Evolutionary conservation across 495 filamentous ascomycete genomes (phyloP), one percentile per base, ranked within the genome.

Genomic region (Cercophora samala): DNA sequence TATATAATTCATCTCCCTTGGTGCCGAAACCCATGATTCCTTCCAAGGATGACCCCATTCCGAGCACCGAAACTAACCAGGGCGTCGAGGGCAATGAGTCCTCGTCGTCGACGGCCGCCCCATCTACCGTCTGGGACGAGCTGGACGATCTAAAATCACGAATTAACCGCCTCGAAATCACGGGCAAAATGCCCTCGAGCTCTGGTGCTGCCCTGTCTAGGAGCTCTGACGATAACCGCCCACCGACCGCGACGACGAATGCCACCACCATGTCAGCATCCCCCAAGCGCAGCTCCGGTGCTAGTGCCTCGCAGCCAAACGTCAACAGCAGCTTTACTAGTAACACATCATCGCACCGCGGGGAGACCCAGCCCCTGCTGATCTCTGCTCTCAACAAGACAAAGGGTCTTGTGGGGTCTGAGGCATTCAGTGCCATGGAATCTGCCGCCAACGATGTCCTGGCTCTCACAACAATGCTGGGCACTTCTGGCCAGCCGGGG

Each of bases 101-200:
- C 0, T 93, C 91, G 0, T 81, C 88, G 23, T 98, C 95, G 0
- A 92, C 91, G 0, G 93, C 88, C 2, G 92, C 93, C 9, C 90
- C 93, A 22, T 96, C 95, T 2, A 96, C 92, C 0, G 91, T 99
- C 11, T 99, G 96, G 96, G 95, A 99, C 75, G 95, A 99, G 77
- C 79, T 99, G 21, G 95, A 99, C 70, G 96, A 98, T 63, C 80
- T 99, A 15, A 99, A 98, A 74, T 94, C 92, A 11, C 87, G 96
- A 22, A 97, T 99, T 68, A 88, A 90, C 66, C 91, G 91, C 58
- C 84, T 99, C n/a, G 95, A 99, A 74, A 75, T 94, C 63, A 96
- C 92, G 3, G 93, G 93, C 26, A 96, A 92, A 74, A 79, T 93
- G 15, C 93, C 94, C 1, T 80, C 91, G 0, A 92, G 88, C 13